These are phyloP conservation scores for Pyrus bretschneideri DNA, from an alignment of 306 rosid species.

Conservation along the genomic window DNA sequence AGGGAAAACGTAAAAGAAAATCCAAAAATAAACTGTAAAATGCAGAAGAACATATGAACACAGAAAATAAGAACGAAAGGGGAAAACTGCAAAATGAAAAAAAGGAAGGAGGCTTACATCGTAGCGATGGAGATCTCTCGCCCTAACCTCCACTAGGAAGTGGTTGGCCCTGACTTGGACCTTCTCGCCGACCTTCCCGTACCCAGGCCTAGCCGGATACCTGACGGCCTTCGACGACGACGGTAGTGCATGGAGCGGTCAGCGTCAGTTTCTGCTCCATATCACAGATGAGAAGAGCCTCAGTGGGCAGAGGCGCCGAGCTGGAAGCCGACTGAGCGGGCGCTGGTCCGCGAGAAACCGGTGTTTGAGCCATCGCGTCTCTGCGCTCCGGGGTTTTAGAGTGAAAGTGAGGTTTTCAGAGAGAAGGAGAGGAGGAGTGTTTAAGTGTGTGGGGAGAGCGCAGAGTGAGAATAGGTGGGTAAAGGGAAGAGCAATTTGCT, in stretches of 20 bases:
- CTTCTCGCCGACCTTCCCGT: conserved; percentile 22
- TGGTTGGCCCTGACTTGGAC: conserved; percentile 49
- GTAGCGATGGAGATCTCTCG: conserved; percentile 37
- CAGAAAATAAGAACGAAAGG: not conserved
- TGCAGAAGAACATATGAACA: not conserved
- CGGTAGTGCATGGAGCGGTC: conserved; percentile 4
- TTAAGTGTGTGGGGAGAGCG: not conserved
- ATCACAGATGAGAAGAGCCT: not conserved
- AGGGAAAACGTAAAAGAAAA: not conserved
- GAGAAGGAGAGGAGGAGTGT: not conserved
- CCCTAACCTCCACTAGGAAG: conserved; percentile 30
- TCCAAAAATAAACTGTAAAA: not conserved
- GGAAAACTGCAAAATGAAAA: not conserved
- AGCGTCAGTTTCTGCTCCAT: conserved; percentile 21
- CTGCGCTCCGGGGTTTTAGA: not conserved
- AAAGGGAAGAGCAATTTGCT: not conserved
- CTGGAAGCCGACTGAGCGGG: not conserved
- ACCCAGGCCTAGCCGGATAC: conserved; percentile 40
- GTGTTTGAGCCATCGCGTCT: conserved; percentile 1
- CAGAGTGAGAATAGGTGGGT: not conserved
- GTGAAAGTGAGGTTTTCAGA: not conserved
- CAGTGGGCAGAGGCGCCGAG: not conserved
- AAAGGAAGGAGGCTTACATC: conserved; percentile 25
- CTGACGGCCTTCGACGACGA: conserved; percentile 29
- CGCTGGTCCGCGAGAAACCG: not conserved